A percentile compares a stretch with the other conserved stretches of the same genome.
Evolutionary conservation across 495 filamentous ascomycete genomes (phyloP).

Genomic region (Lasiosphaeria miniovina): DNA sequence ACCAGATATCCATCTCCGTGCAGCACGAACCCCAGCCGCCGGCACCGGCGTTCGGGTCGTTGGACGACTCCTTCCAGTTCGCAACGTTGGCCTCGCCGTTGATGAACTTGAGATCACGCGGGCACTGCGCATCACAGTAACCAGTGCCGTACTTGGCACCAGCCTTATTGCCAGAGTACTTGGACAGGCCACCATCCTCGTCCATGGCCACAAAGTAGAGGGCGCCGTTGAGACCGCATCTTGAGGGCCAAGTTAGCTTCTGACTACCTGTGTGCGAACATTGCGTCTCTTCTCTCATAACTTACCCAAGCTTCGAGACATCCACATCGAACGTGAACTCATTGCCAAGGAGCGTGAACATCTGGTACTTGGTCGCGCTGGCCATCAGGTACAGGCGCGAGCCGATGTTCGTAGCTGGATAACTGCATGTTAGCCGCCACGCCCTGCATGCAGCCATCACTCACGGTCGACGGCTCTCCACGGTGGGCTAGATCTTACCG

Average conservation of each 20-base stretch:
- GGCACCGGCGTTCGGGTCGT: conserved; percentile 55
- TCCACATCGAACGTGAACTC: conserved; percentile 60
- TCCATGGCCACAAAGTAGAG: conserved; percentile 57
- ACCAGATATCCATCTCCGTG: conserved; percentile 66
- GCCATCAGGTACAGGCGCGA: conserved; percentile 56
- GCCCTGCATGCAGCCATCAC: background rate
- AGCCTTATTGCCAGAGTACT: conserved; percentile 50
- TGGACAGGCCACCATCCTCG: conserved; percentile 49
- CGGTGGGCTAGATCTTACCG: conserved; percentile 19
- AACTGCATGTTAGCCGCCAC: background rate
- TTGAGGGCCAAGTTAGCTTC: background rate
- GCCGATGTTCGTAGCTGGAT: conserved; percentile 42
- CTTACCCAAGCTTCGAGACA: conserved; percentile 38
- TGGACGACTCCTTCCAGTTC: conserved; percentile 54
- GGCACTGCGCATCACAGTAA: conserved; percentile 57
- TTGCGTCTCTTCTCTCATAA: background rate
- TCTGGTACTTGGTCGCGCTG: conserved; percentile 49
- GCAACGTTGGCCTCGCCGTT: conserved; percentile 54
- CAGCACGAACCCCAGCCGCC: conserved; percentile 65
- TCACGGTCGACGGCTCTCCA: background rate
- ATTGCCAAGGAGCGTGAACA: conserved; percentile 50
- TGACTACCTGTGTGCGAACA: too few species aligned
- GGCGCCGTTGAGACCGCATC: conserved; percentile 55
- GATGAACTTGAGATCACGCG: conserved; percentile 48
- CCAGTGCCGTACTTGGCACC: conserved; percentile 57